A percentile compares a stretch with the other conserved stretches of the same genome.
Conservation (phyloP, 2,329 filamentous ascomycete genomes). For the Ophiostoma angusticollis region DNA sequence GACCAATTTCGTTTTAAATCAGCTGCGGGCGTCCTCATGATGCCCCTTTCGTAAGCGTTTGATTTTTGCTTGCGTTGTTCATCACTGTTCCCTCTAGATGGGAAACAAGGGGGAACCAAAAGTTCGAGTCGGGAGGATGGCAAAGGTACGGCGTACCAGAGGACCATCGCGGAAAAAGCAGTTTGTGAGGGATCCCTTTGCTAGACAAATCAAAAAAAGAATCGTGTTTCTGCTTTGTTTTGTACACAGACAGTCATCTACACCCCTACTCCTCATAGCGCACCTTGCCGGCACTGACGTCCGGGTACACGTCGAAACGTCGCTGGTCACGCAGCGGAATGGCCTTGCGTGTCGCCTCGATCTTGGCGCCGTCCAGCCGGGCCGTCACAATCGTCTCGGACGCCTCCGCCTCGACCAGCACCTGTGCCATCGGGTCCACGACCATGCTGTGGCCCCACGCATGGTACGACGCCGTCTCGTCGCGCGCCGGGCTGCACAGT, state of each 20-base stretch:
- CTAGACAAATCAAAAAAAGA: not conserved
- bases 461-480: slow-evolving; percentile 64
- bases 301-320: slow-evolving; percentile 89
- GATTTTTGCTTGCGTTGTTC: too few relatives aligned
- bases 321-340: slow-evolving; percentile 79
- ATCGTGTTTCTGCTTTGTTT: not conserved
- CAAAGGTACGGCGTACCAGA: too few relatives aligned
- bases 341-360: slow-evolving; percentile 63
- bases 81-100: too few relatives aligned
- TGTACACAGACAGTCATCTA: not conserved
- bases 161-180: too few relatives aligned
- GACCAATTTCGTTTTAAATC: too few relatives aligned
- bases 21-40: too few relatives aligned
- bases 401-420: slow-evolving; percentile 71
- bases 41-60: too few relatives aligned
- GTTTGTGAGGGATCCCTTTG: too few relatives aligned
- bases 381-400: slow-evolving; percentile 62
- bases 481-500: slow-evolving; percentile 80
- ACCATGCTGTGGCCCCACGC: slow-evolving; percentile 89
- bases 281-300: slow-evolving; percentile 56
- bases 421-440: slow-evolving; percentile 71
- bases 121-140: too few relatives aligned
- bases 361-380: slow-evolving; percentile 53
- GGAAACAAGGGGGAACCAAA: too few relatives aligned
- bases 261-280: slow-evolving; percentile 20